Percentiles rank a stretch among this genome's conserved stretches.
Conservation (phyloP, 1,139 yeast genomes). For the Kodamaea sp. region DNA sequence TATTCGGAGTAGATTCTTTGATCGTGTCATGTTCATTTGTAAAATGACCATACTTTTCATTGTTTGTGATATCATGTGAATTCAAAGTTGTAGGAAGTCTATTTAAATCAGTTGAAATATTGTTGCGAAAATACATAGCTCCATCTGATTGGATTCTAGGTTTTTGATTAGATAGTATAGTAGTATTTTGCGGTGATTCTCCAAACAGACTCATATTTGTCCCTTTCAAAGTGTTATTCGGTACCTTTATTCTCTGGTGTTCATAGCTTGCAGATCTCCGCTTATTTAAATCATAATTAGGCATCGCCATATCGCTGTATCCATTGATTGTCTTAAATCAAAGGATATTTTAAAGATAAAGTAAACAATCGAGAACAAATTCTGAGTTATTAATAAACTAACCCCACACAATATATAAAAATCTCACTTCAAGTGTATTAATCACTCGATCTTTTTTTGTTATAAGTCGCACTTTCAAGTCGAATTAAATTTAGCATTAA, state of each 20-base stretch:
- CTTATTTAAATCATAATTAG: constrained; percentile 7
- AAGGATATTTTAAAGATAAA: too few relatives aligned
- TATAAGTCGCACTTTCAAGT: too few relatives aligned
- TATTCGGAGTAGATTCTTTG: not conserved
- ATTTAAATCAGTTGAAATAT: constrained; percentile 5
- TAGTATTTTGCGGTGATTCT: constrained; percentile 2
- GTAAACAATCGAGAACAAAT: too few relatives aligned
- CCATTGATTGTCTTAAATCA: not conserved
- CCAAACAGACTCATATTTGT: constrained; percentile 11
- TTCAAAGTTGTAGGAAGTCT: constrained; percentile 8
- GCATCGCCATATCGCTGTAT: not conserved
- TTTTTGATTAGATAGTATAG: not conserved
- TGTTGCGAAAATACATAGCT: constrained; percentile 7
- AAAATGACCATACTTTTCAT: not conserved
- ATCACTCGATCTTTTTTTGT: too few relatives aligned
- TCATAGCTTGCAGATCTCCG: constrained; percentile 33
- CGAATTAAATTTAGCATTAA: too few relatives aligned
- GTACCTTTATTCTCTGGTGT: constrained; percentile 24
- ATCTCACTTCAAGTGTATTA: too few relatives aligned
- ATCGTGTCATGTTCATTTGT: not conserved
- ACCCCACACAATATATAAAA: too few relatives aligned
- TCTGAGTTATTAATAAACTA: too few relatives aligned
- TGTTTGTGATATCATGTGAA: constrained; percentile 8
- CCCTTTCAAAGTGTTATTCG: constrained; percentile 10
- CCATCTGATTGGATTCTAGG: constrained; percentile 14